phyloP scores from a whole-genome alignment of 306 rosid genomes.

The Casuarina glauca region DNA sequence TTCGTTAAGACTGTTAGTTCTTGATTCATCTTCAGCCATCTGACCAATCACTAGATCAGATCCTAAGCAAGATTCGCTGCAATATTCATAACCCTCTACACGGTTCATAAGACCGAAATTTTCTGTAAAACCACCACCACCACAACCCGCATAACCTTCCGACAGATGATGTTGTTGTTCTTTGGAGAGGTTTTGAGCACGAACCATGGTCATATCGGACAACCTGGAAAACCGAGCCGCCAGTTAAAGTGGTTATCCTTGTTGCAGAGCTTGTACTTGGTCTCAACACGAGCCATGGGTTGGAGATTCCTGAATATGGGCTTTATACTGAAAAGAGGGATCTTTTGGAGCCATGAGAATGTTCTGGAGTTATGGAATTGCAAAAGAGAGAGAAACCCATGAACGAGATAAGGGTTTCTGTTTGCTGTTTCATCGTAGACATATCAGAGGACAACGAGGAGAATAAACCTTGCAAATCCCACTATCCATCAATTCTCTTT shows the following conservation, averaged over 20 bases:
- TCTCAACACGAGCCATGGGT: constrained; percentile 56
- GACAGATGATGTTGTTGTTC: constrained; percentile 31
- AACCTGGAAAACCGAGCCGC: constrained; percentile 18
- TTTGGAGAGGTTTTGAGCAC: constrained; percentile 49
- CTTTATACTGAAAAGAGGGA: constrained; percentile 33
- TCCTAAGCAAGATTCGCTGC: constrained; percentile 42
- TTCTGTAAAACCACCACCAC: constrained; percentile 9
- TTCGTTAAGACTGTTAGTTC: constrained; percentile 43
- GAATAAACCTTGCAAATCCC: constrained; percentile 65
- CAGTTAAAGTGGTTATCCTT: neutral
- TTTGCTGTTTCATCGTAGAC: constrained; percentile 27
- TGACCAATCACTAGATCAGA: constrained; percentile 48
- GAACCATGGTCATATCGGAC: constrained; percentile 75
- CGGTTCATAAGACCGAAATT: constrained; percentile 53
- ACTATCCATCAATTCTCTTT: constrained; percentile 88
- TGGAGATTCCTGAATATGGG: constrained; percentile 13
- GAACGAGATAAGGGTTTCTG: constrained; percentile 37
- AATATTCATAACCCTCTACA: constrained; percentile 32
- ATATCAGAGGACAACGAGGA: constrained; percentile 30
- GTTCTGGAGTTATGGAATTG: constrained; percentile 9
- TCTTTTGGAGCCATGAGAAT: constrained; percentile 41
- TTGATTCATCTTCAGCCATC: constrained; percentile 78
- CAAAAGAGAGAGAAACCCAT: constrained; percentile 53
- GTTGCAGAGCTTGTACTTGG: neutral
- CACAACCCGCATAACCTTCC: constrained; percentile 39